These are phyloP conservation scores for Zygosaccharomyces pseudobailii DNA, from an alignment of 1,139 yeast genomes.

Conservation along the genomic window DNA sequence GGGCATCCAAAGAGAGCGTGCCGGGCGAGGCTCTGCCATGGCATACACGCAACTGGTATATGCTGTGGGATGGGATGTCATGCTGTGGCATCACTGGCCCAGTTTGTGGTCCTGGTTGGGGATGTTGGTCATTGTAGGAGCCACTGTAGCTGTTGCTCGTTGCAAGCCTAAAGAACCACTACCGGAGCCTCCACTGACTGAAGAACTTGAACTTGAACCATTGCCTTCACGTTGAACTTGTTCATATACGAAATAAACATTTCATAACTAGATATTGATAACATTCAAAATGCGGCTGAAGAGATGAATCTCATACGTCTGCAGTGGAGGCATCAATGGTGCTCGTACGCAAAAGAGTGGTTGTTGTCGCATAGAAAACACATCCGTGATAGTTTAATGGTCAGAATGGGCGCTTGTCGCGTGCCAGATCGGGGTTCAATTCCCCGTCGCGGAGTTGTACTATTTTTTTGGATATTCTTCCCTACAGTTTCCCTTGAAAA, in stretches of 20 bases:
- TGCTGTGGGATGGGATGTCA: constrained; percentile 72
- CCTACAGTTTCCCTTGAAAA: not conserved
- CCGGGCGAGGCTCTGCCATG: constrained; percentile 73
- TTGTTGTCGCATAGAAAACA: not conserved
- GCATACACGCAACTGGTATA: constrained; percentile 71
- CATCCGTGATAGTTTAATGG: constrained; percentile 37
- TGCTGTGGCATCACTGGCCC: constrained; percentile 71
- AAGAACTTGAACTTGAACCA: constrained; percentile 4
- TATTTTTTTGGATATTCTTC: not conserved
- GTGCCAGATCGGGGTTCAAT: constrained; percentile 39
- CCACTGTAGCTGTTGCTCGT: constrained; percentile 58
- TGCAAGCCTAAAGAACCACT: constrained; percentile 40
- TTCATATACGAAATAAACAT: not conserved
- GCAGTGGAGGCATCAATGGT: too few species aligned
- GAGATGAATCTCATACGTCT: too few species aligned
- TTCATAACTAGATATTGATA: not conserved
- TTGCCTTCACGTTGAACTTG: not conserved
- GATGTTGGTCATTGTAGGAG: constrained; percentile 57
- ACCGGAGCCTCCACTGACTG: constrained; percentile 7
- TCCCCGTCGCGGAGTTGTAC: constrained; percentile 36
- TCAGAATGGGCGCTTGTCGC: constrained; percentile 38
- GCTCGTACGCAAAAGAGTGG: too few species aligned
- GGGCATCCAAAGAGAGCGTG: constrained; percentile 78
- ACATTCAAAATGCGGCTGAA: not conserved
- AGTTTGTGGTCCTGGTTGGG: constrained; percentile 66